A percentile compares a stretch with the other conserved stretches of the same genome.
These are phyloP conservation scores for Colletotrichum camelliae DNA, from an alignment of 2,329 filamentous ascomycete species.

Conservation along the genomic window DNA sequence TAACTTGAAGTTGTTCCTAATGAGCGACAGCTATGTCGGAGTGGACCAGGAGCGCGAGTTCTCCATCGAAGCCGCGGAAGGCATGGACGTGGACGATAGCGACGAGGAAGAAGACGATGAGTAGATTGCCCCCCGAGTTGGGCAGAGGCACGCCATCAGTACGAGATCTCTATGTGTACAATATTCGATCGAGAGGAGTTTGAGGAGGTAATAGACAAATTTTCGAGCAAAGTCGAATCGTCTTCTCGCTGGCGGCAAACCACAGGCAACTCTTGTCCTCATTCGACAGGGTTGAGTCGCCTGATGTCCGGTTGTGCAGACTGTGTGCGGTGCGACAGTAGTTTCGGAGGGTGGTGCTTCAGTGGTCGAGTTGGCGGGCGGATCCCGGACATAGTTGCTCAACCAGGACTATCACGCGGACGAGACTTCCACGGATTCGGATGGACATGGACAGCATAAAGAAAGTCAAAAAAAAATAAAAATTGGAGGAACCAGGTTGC, in stretches of 20 bases:
- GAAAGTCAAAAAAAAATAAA: background rate
- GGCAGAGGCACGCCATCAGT: slow-evolving; percentile 3
- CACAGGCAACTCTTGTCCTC: slow-evolving; percentile 22
- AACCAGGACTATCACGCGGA: background rate
- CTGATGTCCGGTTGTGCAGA: slow-evolving; percentile 35
- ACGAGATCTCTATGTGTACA: slow-evolving; percentile 19
- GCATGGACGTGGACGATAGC: slow-evolving; percentile 92
- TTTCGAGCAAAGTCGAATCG: background rate
- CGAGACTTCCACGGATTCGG: background rate
- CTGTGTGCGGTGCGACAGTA: slow-evolving; percentile 29
- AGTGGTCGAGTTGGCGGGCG: slow-evolving; percentile 6
- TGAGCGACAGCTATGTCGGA: slow-evolving; percentile 96
- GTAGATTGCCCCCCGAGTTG: slow-evolving; percentile 6
- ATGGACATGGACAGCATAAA: background rate
- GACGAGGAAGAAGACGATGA: slow-evolving; percentile 77
- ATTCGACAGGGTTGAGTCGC: slow-evolving; percentile 31
- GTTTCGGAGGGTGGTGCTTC: slow-evolving; percentile 27
- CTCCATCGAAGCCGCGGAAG: slow-evolving; percentile 83
- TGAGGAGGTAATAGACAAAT: slow-evolving; percentile 11
- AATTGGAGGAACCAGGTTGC: background rate
- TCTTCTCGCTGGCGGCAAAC: background rate
- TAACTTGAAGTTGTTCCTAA: slow-evolving; percentile 88
- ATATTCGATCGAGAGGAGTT: slow-evolving; percentile 16
- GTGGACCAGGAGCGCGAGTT: slow-evolving; percentile 96
- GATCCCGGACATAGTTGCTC: background rate